Evolutionary conservation across 768 basidiomycete species (phyloP).

Genomic region (Termitomyces sp.): DNA sequence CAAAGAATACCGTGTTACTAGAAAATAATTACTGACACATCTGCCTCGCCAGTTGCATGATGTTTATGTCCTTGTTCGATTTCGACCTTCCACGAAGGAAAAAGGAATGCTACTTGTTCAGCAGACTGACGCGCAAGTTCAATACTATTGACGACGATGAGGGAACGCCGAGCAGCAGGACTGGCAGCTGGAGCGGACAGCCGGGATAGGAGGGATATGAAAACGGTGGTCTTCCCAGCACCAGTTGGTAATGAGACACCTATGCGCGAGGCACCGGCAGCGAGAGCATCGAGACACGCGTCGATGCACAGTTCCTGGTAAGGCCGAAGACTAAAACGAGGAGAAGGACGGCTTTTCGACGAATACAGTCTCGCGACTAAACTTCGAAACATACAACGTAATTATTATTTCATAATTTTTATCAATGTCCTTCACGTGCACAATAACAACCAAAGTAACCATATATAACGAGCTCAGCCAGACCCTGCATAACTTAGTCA

Average conservation of each 20-base stretch:
- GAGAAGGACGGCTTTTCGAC: background rate
- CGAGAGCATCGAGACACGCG: constrained; percentile 69
- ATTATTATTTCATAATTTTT: background rate
- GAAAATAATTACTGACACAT: constrained; percentile 54
- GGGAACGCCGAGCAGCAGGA: constrained; percentile 45
- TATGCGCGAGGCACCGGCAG: constrained; percentile 62
- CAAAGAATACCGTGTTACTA: background rate
- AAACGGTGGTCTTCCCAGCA: constrained; percentile 87
- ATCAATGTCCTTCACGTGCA: background rate
- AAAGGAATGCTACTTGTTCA: constrained; percentile 55
- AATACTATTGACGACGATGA: constrained; percentile 86
- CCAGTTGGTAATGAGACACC: constrained; percentile 86
- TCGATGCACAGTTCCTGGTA: constrained; percentile 82
- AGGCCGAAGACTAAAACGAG: constrained; percentile 54
- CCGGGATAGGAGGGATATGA: constrained; percentile 73
- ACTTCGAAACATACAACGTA: constrained; percentile 4
- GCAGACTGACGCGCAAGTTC: constrained; percentile 89
- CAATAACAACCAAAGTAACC: too few relatives aligned
- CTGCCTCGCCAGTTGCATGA: constrained; percentile 71
- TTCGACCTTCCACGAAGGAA: constrained; percentile 77
- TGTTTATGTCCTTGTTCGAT: constrained; percentile 85
- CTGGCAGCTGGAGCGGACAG: constrained; percentile 40
- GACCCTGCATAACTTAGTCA: constrained; percentile 27
- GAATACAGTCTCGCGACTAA: constrained; percentile 7
- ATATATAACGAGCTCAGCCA: constrained; percentile 29